These are phyloP conservation scores for Scedosporium minutisporum DNA, from an alignment of 2,329 filamentous ascomycete species.

Conservation along the genomic window DNA sequence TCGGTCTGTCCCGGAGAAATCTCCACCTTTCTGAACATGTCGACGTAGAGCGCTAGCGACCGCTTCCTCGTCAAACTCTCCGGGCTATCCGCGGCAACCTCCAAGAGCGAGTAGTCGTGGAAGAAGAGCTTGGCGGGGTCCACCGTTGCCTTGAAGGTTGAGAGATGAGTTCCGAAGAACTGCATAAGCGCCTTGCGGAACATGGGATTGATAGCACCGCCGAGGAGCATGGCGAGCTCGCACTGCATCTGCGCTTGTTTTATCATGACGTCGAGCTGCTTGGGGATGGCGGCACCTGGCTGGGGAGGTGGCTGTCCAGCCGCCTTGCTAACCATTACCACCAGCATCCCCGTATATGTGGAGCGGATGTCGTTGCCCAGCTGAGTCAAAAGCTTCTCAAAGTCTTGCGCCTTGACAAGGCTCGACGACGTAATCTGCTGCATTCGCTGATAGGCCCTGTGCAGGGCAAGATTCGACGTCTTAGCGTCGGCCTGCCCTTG, in stretches of 20 bases:
- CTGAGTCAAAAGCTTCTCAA: constrained; percentile 49
- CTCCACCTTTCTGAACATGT: constrained; percentile 50
- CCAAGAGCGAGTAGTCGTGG: constrained; percentile 60
- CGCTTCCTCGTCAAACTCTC: constrained; percentile 30
- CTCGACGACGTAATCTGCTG: constrained; percentile 38
- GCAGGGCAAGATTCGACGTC: constrained; percentile 40
- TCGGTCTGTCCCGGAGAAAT: constrained; percentile 28
- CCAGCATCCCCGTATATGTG: constrained; percentile 36
- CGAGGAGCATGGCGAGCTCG: constrained; percentile 45
- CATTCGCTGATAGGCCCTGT: constrained; percentile 46
- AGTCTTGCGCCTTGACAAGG: constrained; percentile 49
- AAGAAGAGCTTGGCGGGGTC: constrained; percentile 64
- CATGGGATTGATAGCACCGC: constrained; percentile 31
- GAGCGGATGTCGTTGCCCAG: constrained; percentile 40
- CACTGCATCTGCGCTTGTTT: constrained; percentile 37
- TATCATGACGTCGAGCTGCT: constrained; percentile 32
- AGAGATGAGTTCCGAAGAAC: constrained; percentile 51
- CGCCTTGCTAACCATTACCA: constrained; percentile 35
- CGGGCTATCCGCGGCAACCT: constrained; percentile 48
- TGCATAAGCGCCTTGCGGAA: constrained; percentile 53
- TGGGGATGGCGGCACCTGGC: constrained; percentile 14
- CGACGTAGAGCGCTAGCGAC: constrained; percentile 31
- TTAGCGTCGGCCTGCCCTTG: constrained; percentile 30
- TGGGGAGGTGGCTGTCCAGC: constrained; percentile 27
- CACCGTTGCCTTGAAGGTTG: constrained; percentile 45